Base-by-base conservation (phyloP, 106 monocot species). In the Gastrodia elata region DNA sequence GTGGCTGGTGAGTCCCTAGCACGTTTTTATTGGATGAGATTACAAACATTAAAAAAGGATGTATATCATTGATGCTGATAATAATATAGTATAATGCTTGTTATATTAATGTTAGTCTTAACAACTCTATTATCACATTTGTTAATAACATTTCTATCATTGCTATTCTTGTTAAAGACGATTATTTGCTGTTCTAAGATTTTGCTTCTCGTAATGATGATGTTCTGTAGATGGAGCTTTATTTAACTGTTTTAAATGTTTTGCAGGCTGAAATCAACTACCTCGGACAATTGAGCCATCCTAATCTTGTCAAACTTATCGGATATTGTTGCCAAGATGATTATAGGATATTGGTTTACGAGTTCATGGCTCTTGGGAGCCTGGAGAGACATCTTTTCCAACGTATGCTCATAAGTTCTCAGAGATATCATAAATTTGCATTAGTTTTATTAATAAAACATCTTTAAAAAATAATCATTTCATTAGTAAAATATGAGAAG, bases 341-440 rank as follows among this genome's bases (percentile, higher is more conserved):
- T 37, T 73, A 78, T 20, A 41, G 78, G 24, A 34, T 78, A 16
- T 43, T 78, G 78, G 78, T 78, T 46, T 78, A 78, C 28, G 78
- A 78, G 65, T 78, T 73, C n/a, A 78, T 78, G 78, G 78, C 78
- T 8, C 35, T 41, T 38, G 78, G 78, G n/a, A 78, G 78, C 78
- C 65, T 78, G 49, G 78, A 78, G 36, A 72, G 40, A 48, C 72
- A 78, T 37, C 78, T 78, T 71, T 78, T 78, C 38, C 72, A 65
- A 78, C 35, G 78, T 78, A 78, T 65, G 78, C 2, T 39, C 38
- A 70, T 30, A 30, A 59, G 9, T 52, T 41, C 43, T 76, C 39
- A 38, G 68, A 16, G 14, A 9, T 48, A n/a, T 55, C 38, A 16
- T 76, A 24, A 26, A 55, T 5, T 26, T 26, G 24, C 14, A 26